phyloP scores from a whole-genome alignment of 2,329 filamentous ascomycete genomes.

The Escovopsis sp. region DNA sequence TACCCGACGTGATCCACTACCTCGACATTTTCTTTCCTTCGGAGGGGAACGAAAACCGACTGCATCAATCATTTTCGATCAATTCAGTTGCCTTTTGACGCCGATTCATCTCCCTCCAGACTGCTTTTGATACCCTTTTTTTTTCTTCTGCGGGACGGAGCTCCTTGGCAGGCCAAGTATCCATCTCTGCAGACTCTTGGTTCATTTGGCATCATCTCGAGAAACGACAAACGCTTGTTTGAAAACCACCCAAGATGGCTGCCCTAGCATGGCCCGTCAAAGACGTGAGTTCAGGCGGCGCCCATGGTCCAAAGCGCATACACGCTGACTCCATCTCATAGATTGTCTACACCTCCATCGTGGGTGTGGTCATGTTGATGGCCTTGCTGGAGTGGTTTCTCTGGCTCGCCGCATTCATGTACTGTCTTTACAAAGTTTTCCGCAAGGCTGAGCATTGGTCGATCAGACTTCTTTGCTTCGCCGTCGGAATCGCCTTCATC shows the following conservation, averaged over 20 bases:
- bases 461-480: conserved; percentile 59
- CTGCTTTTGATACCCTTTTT: background rate
- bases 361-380: conserved; percentile 68
- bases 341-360: conserved; percentile 74
- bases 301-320: background rate
- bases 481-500: conserved; percentile 63
- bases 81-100: background rate
- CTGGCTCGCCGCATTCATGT: conserved; percentile 86
- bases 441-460: conserved; percentile 82
- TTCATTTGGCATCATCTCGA: no score
- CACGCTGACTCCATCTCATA: conserved; percentile 21
- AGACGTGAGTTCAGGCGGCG: conserved; percentile 18
- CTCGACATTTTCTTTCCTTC: background rate
- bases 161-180: no score
- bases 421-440: conserved; percentile 80
- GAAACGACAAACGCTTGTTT: background rate
- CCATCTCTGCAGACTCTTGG: no score
- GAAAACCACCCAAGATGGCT: conserved; percentile 22
- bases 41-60: no score
- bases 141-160: no score
- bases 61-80: background rate
- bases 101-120: background rate
- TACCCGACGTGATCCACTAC: no score
- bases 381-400: conserved; percentile 88
- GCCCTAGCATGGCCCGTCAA: conserved; percentile 35